Conservation (phyloP, 257 asterid species). For the Asclepias syriaca region DNA sequence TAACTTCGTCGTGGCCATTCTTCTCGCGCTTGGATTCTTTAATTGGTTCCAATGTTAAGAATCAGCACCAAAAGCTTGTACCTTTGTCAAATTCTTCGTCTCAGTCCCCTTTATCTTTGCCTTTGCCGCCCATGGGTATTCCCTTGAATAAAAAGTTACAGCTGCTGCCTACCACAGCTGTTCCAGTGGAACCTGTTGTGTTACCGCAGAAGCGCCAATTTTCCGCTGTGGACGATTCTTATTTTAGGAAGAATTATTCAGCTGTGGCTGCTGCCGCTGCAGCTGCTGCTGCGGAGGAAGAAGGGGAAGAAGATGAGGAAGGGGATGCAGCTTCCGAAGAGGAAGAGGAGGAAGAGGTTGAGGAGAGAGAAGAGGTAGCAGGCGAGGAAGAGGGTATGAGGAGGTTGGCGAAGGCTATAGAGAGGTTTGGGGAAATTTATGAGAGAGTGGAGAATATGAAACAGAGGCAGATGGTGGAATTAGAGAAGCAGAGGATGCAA, state of each 20-base stretch:
- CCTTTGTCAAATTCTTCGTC: constrained; percentile 16
- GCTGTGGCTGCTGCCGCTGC: constrained; percentile 58
- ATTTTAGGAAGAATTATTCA: constrained; percentile 56
- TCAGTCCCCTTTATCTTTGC: constrained; percentile 1
- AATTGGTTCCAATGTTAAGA: constrained; percentile 41
- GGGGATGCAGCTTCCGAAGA: constrained; percentile 36
- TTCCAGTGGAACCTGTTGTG: constrained; percentile 34
- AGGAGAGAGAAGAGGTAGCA: constrained; percentile 30
- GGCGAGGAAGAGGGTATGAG: constrained; percentile 48
- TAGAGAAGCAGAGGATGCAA: constrained; percentile 88
- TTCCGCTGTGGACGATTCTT: constrained; percentile 37
- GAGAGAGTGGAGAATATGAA: constrained; percentile 77
- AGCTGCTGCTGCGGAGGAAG: constrained; percentile 34
- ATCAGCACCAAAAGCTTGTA: constrained; percentile 22
- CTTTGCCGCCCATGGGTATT: constrained; percentile 26
- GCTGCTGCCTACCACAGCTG: constrained; percentile 40
- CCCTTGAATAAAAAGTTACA: constrained; percentile 19
- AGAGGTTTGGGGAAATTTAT: constrained; percentile 65
- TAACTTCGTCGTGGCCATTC: constrained; percentile 62
- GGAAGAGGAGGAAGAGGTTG: constrained; percentile 34
- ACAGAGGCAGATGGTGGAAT: constrained; percentile 76
- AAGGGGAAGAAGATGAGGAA: constrained; percentile 35
- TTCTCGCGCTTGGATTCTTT: constrained; percentile 42
- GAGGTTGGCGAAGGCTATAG: constrained; percentile 65
- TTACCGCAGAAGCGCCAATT: constrained; percentile 61